These are phyloP conservation scores for Centrapalus pauciflorus DNA, from an alignment of 129 eudicot species.

Conservation along the genomic window DNA sequence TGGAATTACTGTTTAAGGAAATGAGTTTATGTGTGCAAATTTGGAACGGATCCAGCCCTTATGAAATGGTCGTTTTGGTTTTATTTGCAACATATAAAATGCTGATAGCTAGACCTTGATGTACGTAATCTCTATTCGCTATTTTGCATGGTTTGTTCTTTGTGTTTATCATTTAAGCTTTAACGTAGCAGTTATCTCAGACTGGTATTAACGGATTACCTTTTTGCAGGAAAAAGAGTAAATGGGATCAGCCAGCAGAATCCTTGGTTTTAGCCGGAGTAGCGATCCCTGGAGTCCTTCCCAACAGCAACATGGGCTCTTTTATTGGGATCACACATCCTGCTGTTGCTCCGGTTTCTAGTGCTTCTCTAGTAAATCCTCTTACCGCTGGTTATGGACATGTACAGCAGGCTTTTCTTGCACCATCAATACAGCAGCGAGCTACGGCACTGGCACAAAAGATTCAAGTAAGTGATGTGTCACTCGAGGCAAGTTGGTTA, in stretches of 20 bases:
- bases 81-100: not conserved
- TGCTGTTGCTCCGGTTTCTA: conserved; percentile 35
- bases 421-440: conserved; percentile 54
- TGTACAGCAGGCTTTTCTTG: conserved; percentile 32
- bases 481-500: conserved; percentile 1
- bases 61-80: not conserved
- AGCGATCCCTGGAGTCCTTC: conserved; percentile 49
- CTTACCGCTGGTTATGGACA: conserved; percentile 28
- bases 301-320: conserved; percentile 51
- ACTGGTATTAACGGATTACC: not conserved
- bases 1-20: not conserved
- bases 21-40: not conserved
- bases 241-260: conserved; percentile 95
- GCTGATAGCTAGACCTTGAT: not conserved
- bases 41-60: not conserved
- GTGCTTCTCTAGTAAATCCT: conserved; percentile 37
- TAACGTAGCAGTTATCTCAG: not conserved
- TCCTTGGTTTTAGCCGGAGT: conserved; percentile 52
- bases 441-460: conserved; percentile 61
- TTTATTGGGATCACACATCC: conserved; percentile 42
- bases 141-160: not conserved
- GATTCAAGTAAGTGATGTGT: conserved; percentile 45
- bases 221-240: conserved; percentile 66
- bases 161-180: not conserved
- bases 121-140: not conserved